Conservation (phyloP, 1,139 yeast species). For the Eremothecium gossypii region DNA sequence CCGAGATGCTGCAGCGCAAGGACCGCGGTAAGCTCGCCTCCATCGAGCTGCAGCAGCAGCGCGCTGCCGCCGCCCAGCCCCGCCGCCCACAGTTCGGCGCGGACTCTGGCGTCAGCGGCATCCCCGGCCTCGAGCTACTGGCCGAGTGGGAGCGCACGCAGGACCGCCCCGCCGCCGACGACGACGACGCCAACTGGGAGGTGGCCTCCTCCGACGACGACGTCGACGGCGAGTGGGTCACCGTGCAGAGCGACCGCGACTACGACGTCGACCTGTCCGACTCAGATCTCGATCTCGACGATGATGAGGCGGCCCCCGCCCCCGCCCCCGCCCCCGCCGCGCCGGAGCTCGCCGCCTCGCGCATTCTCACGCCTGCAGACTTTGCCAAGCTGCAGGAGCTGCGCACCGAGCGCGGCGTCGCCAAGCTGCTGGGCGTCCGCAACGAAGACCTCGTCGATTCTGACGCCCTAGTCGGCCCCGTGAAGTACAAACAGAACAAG, state of each 20-base stretch:
- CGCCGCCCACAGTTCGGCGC: conserved; percentile 63
- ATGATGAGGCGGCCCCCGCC: conserved; percentile 15
- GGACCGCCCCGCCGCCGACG: conserved; percentile 51
- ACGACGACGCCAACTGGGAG: conserved; percentile 53
- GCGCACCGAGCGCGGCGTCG: conserved; percentile 73
- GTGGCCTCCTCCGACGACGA: conserved; percentile 40
- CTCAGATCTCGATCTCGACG: conserved; percentile 34
- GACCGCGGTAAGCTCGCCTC: conserved; percentile 91
- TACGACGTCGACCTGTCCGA: conserved; percentile 39
- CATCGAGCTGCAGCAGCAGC: conserved; percentile 60
- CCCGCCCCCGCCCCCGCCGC: conserved; percentile 39
- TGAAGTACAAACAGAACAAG: conserved; percentile 66
- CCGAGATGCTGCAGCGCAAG: conserved; percentile 81
- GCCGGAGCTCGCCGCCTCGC: conserved; percentile 56
- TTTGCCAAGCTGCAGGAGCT: conserved; percentile 90
- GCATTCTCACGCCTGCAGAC: conserved; percentile 93
- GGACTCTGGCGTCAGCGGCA: conserved; percentile 53
- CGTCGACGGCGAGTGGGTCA: conserved; percentile 47
- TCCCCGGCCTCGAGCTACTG: conserved; percentile 84
- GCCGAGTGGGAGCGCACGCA: conserved; percentile 62
- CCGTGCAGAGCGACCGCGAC: conserved; percentile 46
- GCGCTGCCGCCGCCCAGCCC: conserved; percentile 25
- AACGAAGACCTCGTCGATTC: conserved; percentile 87
- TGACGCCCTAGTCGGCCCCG: conserved; percentile 66
- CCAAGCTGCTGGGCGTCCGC: conserved; percentile 53